A percentile compares a stretch with the other conserved stretches of the same genome.
These are phyloP conservation scores for Drechslerella stenobrocha DNA, from an alignment of 2,329 filamentous ascomycete species.

Conservation along the genomic window DNA sequence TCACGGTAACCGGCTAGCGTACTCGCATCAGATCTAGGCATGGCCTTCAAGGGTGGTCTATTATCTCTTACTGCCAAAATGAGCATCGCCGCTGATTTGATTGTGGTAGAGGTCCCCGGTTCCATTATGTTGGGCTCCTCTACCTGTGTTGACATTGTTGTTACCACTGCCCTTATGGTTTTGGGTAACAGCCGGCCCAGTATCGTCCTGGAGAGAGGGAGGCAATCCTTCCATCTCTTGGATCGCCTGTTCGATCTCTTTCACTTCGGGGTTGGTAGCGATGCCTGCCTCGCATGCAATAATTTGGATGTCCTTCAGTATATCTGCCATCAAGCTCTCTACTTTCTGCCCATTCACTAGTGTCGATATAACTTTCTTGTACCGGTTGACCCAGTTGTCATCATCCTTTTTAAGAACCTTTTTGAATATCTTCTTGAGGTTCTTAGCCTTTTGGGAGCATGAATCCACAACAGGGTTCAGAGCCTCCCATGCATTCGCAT, in stretches of 20 bases:
- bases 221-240: slow-evolving; percentile 44
- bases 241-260: slow-evolving; percentile 35
- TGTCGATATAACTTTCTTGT: slow-evolving; percentile 49
- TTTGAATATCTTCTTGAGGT: slow-evolving; percentile 49
- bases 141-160: slow-evolving; percentile 11
- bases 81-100: not conserved
- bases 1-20: not conserved
- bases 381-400: slow-evolving; percentile 49
- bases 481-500: slow-evolving; percentile 32
- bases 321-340: slow-evolving; percentile 50
- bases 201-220: slow-evolving; percentile 31
- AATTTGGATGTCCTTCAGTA: slow-evolving; percentile 50
- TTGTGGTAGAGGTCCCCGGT: not conserved
- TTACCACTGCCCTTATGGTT: slow-evolving; percentile 4
- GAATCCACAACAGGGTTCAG: slow-evolving; percentile 44
- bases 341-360: slow-evolving; percentile 47
- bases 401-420: slow-evolving; percentile 49
- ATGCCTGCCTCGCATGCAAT: slow-evolving; percentile 43
- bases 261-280: slow-evolving; percentile 43
- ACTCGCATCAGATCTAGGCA: not conserved
- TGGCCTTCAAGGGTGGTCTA: not conserved
- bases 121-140: not conserved
- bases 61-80: not conserved
- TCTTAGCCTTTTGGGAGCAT: slow-evolving; percentile 50
- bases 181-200: not conserved